These are phyloP conservation scores for Spiraea crenata DNA, from an alignment of 331 rosid genomes.

Conservation along the genomic window DNA sequence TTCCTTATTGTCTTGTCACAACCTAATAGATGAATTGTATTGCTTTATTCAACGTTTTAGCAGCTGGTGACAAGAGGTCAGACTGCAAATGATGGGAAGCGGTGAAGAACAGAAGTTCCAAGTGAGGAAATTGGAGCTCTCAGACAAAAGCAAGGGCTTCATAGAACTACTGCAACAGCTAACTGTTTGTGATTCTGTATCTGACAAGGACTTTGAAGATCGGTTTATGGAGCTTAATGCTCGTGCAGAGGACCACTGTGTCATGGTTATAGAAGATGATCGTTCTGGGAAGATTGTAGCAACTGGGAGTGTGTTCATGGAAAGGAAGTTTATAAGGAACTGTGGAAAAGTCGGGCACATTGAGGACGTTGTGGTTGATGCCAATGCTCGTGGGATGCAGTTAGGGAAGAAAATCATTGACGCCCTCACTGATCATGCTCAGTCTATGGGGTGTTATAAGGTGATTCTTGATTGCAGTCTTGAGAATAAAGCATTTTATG, in stretches of 20 bases:
- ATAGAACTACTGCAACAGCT: slow-evolving; percentile 66
- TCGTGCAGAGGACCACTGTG: slow-evolving; percentile 59
- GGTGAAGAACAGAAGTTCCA: slow-evolving; percentile 18
- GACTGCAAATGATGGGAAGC: slow-evolving; percentile 9
- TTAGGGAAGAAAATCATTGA: slow-evolving; percentile 53
- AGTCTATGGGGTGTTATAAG: slow-evolving; percentile 64
- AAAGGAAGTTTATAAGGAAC: slow-evolving; percentile 65
- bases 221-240: slow-evolving; percentile 54
- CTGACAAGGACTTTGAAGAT: slow-evolving; percentile 61
- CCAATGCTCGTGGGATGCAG: slow-evolving; percentile 55
- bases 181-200: slow-evolving; percentile 65
- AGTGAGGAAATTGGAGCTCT: slow-evolving; percentile 52
- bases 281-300: slow-evolving; percentile 53
- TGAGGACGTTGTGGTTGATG: slow-evolving; percentile 81
- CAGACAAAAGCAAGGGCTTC: slow-evolving; percentile 76
- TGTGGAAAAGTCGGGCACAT: slow-evolving; percentile 79
- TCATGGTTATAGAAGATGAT: slow-evolving; percentile 64
- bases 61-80: background rate
- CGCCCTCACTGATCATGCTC: slow-evolving; percentile 68
- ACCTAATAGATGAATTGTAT: too few relatives aligned
- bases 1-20: too few relatives aligned
- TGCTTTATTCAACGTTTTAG: background rate
- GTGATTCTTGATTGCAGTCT: slow-evolving; percentile 75
- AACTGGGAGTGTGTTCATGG: slow-evolving; percentile 62
- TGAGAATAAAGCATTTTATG: slow-evolving; percentile 53